These are phyloP conservation scores for Chaetomiaceae sp. DNA, from an alignment of 2,329 filamentous ascomycete genomes.

Conservation along the genomic window DNA sequence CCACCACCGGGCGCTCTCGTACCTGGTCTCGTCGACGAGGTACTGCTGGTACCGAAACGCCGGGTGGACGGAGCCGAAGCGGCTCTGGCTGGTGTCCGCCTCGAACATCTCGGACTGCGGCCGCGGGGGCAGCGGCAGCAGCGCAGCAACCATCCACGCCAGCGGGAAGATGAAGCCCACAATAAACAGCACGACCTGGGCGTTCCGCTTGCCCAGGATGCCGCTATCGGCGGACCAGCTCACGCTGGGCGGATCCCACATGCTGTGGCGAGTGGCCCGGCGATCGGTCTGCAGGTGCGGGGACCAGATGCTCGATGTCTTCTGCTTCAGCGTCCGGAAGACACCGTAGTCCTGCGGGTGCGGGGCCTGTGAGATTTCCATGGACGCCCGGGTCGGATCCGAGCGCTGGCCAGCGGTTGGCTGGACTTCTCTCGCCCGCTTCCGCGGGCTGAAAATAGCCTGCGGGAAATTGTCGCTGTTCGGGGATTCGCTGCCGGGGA, in stretches of 20 bases:
- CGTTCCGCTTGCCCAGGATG: constrained; percentile 60
- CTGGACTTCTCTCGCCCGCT: constrained; percentile 36
- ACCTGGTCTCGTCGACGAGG: constrained; percentile 39
- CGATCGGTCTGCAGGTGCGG: constrained; percentile 64
- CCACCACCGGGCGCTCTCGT: constrained; percentile 54
- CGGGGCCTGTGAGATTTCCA: constrained; percentile 39
- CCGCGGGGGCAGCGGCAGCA: constrained; percentile 62
- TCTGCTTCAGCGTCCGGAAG: constrained; percentile 32
- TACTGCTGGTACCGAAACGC: constrained; percentile 30
- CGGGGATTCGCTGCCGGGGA: constrained; percentile 44
- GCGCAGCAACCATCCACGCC: constrained; percentile 76
- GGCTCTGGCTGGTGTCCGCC: constrained; percentile 34
- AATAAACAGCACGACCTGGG: constrained; percentile 69
- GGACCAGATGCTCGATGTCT: constrained; percentile 61
- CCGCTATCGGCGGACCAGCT: constrained; percentile 57
- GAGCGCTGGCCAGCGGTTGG: constrained; percentile 23
- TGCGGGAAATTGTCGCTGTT: constrained; percentile 43
- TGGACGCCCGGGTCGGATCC: constrained; percentile 32
- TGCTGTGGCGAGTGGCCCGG: constrained; percentile 50
- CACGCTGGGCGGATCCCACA: constrained; percentile 69
- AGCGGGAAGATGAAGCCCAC: constrained; percentile 68
- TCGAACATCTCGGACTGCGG: constrained; percentile 49
- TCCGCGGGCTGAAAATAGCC: constrained; percentile 41
- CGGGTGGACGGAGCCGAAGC: constrained; percentile 34
- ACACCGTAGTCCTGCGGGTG: constrained; percentile 24